These are phyloP conservation scores for Aspergillus calidoustus DNA, from an alignment of 2,329 filamentous ascomycete species.

Conservation along the genomic window DNA sequence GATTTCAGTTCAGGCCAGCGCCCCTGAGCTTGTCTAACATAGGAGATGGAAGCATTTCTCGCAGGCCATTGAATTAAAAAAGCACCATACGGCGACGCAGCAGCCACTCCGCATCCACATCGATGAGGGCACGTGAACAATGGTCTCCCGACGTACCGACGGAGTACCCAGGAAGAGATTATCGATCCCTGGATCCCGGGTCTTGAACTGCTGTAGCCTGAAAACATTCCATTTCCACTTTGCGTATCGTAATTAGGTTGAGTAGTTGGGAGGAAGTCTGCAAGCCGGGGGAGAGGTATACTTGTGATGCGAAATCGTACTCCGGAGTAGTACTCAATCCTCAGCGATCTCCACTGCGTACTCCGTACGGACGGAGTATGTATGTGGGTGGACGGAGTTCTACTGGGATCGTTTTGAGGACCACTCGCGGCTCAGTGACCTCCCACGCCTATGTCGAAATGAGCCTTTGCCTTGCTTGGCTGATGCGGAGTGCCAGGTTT, in stretches of 20 bases:
- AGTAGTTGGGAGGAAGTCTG: not conserved
- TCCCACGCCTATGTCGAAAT: conserved; percentile 2
- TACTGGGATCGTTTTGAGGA: too few relatives aligned
- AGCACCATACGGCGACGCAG: not conserved
- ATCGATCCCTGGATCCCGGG: not conserved
- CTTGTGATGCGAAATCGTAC: not conserved
- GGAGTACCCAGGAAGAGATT: not conserved
- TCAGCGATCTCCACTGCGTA: not conserved
- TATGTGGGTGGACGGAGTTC: not conserved
- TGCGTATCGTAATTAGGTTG: not conserved
- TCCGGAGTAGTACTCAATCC: not conserved
- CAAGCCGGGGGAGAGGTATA: not conserved
- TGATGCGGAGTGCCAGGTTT: not conserved
- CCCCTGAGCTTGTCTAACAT: not conserved
- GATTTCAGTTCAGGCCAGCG: not conserved
- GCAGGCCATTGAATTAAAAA: not conserved
- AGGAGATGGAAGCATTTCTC: not conserved
- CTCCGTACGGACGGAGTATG: not conserved
- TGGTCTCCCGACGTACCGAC: too few relatives aligned
- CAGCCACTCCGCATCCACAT: not conserved
- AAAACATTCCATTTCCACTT: not conserved
- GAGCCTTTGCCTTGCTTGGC: conserved; percentile 4
- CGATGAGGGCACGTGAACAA: not conserved
- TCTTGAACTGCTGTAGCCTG: not conserved
- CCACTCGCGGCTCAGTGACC: not conserved